Evolutionary conservation across 371 early-diverging fungal species (phyloP), one percentile per base, ranked within the genome.

Genomic region (Fennellomyces sp.): DNA sequence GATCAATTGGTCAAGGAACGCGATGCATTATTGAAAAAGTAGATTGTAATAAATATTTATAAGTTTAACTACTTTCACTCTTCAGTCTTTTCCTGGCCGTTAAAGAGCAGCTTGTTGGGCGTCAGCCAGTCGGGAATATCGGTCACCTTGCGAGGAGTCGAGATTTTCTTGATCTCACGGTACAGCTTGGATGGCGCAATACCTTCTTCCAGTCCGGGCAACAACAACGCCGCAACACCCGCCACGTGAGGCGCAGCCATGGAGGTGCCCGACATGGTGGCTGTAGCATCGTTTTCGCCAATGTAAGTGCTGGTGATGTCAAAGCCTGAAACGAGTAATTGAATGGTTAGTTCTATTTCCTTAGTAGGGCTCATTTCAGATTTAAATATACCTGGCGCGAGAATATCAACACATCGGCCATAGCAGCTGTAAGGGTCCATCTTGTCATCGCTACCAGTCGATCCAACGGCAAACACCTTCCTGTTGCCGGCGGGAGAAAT

Each of bases 241-340:
- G 94, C 81, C 17, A 88, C 90, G 70, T 93, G 94, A 23, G 96
- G 95, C 21, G 89, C 55, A 19, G 76, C 77, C 93, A 92, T 92
- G 13, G 88, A 88, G 15, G 94, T 91, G 61, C 94, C 94, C 15
- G 89, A 88, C 62, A 89, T 75, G 30, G 75, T 78, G 51, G 69
- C 66, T 30, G 68, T 79, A 6, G 78, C 75, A 13, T 62, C 54
- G 2, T 63, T 66, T 1, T 61, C 52, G 0, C 67, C 66, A 35
- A 66, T 75, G 48, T 64, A 85, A 19, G 78, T 55, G 47, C 80
- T 80, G 17, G 53, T 64, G 31, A 82, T 68, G 38, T 73, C 49
- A 19, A 64, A 64, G 60, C 76, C 63, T 58, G 60, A 26, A 36
- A 7, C 51, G 47, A n/a, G n/a, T n/a, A n/a, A 41, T 1, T 23